Percentiles rank a stretch among this genome's conserved stretches.
Evolutionary conservation across 2,329 filamentous ascomycete species (phyloP).

Genomic region (Knufia fluminis): DNA sequence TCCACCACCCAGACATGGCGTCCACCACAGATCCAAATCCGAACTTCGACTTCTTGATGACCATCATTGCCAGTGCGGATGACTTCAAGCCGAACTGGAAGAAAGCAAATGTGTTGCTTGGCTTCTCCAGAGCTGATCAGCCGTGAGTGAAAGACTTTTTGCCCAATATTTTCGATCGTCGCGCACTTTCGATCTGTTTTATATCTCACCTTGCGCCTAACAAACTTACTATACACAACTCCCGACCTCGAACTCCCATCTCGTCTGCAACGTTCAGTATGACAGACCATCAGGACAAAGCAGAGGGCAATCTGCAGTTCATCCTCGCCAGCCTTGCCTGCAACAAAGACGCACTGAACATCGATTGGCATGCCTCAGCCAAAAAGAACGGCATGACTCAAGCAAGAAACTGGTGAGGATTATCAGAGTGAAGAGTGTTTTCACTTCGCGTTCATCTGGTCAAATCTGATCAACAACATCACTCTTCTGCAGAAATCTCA

Average conservation of each 20-base stretch:
- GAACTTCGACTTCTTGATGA: background rate
- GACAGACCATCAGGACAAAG: conserved; percentile 1
- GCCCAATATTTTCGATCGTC: background rate
- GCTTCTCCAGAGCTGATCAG: background rate
- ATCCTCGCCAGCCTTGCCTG: conserved; percentile 1
- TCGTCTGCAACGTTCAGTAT: background rate
- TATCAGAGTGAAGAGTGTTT: background rate
- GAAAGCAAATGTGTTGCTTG: background rate
- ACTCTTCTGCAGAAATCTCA: no score
- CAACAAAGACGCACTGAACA: conserved; percentile 2
- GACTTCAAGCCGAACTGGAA: conserved; percentile 8
- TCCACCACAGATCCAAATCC: background rate
- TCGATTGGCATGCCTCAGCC: conserved; percentile 6
- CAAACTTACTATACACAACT: background rate
- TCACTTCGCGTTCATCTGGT: background rate
- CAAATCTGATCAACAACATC: no score
- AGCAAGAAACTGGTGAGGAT: conserved; percentile 6
- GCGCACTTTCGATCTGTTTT: background rate
- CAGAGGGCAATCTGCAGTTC: conserved; percentile 3
- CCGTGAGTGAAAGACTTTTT: conserved; percentile 5
- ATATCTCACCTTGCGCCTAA: background rate
- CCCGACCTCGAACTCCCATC: background rate
- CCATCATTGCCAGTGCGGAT: background rate
- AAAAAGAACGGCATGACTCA: background rate
- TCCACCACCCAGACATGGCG: background rate